Conservation (phyloP, 805 yeast genomes). For the Monosporozyma aerobia region DNA sequence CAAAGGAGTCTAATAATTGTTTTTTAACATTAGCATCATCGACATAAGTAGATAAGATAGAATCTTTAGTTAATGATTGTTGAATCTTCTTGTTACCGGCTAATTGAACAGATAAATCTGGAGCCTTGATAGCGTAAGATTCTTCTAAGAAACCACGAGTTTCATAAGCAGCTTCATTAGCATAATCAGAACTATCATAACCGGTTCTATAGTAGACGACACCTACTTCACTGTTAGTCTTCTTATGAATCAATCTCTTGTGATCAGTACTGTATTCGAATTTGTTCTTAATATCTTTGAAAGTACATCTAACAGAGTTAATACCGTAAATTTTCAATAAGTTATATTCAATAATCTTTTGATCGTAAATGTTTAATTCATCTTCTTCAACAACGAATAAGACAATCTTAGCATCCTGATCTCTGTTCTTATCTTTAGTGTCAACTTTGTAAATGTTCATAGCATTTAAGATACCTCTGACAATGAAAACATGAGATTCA, state of each 20-base stretch:
- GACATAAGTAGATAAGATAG: slow-evolving; percentile 38
- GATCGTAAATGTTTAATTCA: slow-evolving; percentile 89
- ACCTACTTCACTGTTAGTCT: slow-evolving; percentile 62
- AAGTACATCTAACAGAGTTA: slow-evolving; percentile 55
- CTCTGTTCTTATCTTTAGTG: slow-evolving; percentile 53
- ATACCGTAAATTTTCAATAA: slow-evolving; percentile 49
- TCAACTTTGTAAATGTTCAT: slow-evolving; percentile 32
- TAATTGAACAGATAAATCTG: slow-evolving; percentile 78
- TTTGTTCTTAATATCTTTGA: slow-evolving; percentile 44
- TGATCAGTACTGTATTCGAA: slow-evolving; percentile 3
- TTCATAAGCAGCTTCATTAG: slow-evolving; percentile 60
- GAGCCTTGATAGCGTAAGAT: slow-evolving; percentile 80
- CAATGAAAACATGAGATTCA: slow-evolving; percentile 37
- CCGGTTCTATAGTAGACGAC: slow-evolving; percentile 89
- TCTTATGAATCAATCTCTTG: slow-evolving; percentile 43
- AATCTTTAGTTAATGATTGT: slow-evolving; percentile 63
- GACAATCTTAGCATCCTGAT: slow-evolving; percentile 41
- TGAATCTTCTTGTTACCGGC: slow-evolving; percentile 93
- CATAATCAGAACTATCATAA: slow-evolving; percentile 77
- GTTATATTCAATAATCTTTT: slow-evolving; percentile 69
- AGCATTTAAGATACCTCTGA: slow-evolving; percentile 9
- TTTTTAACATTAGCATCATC: slow-evolving; percentile 29
- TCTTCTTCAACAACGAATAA: slow-evolving; percentile 74
- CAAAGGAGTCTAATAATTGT: slow-evolving; percentile 49
- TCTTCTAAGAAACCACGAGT: slow-evolving; percentile 66